Evolutionary conservation across 805 yeast species (phyloP).

Genomic region (Saccharomycopsis oosterbeekiorum): DNA sequence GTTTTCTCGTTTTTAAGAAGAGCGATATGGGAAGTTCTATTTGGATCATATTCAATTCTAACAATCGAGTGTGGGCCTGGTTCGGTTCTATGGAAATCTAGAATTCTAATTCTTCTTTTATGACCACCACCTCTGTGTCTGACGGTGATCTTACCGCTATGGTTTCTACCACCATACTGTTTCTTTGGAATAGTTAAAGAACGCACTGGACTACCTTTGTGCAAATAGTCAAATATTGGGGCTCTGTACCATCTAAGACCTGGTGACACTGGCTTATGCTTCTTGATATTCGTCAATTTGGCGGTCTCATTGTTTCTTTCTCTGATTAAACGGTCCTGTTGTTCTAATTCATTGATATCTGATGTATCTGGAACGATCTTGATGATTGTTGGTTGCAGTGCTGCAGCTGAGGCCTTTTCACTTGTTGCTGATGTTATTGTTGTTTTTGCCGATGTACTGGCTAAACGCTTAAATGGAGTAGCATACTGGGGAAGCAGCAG

Average conservation of each 20-base stretch:
- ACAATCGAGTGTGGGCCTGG: conserved; percentile 71
- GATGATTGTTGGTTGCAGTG: conserved; percentile 15
- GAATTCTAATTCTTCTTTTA: conserved; percentile 72
- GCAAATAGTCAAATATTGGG: conserved; percentile 79
- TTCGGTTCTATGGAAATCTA: conserved; percentile 61
- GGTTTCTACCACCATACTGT: conserved; percentile 80
- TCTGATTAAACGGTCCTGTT: conserved; percentile 61
- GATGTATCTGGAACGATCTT: conserved; percentile 34
- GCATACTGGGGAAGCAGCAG: background rate
- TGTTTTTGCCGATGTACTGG: background rate
- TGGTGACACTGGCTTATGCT: conserved; percentile 74
- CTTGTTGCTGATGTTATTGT: background rate
- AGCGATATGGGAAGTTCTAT: conserved; percentile 89
- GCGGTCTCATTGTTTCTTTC: conserved; percentile 66
- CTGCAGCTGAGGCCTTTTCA: background rate
- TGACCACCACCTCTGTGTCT: conserved; percentile 98
- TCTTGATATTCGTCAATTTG: conserved; percentile 61
- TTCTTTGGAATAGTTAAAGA: conserved; percentile 60
- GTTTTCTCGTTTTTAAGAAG: conserved; percentile 56
- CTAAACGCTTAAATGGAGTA: background rate
- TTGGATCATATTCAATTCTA: conserved; percentile 93
- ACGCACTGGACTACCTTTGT: conserved; percentile 74
- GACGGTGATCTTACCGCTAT: conserved; percentile 78
- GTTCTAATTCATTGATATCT: conserved; percentile 64
- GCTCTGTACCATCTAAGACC: conserved; percentile 81